Conservation (phyloP, 2,329 filamentous ascomycete species). For the Calonectria pauciramosa region DNA sequence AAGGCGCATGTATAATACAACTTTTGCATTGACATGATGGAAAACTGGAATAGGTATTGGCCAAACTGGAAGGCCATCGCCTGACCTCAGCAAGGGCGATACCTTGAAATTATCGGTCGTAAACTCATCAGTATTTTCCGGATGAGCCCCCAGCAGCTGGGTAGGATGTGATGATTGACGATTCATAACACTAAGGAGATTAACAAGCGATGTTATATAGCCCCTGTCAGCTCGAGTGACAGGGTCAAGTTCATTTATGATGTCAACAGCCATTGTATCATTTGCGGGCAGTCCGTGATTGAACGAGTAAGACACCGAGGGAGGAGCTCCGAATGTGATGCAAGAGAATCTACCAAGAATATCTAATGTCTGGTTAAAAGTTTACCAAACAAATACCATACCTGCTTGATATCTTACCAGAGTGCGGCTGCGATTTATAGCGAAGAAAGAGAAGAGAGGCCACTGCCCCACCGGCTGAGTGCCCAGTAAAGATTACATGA, state of each 20-base stretch:
- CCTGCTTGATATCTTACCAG: background rate
- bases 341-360: background rate
- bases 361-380: background rate
- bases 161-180: background rate
- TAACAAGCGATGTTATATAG: background rate
- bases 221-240: background rate
- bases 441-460: background rate
- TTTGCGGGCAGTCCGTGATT: background rate
- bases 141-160: background rate
- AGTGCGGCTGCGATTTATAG: background rate
- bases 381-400: background rate
- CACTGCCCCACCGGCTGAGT: background rate
- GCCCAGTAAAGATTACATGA: background rate
- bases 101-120: too few relatives aligned
- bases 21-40: background rate
- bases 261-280: background rate
- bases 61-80: background rate
- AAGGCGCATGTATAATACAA: background rate
- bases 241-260: background rate
- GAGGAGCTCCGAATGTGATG: background rate
- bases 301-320: background rate
- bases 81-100: too few relatives aligned
- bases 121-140: background rate
- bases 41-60: background rate
- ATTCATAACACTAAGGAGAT: background rate